Evolutionary conservation across 2,329 filamentous ascomycete genomes (phyloP).

Genomic region (Fusarium musae): DNA sequence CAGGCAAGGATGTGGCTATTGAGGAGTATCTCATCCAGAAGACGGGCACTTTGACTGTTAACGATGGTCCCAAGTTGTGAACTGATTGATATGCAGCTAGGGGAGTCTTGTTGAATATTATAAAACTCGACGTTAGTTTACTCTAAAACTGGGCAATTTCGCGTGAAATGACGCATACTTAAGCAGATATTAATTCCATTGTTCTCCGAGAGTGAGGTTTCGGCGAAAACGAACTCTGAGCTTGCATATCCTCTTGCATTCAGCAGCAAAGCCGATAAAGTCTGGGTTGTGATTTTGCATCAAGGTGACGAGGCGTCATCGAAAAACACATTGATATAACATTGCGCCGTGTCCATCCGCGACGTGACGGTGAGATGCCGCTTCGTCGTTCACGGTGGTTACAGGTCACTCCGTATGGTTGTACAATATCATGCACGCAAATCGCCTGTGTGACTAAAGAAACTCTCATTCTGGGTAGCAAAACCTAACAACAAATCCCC

Average conservation of each 20-base stretch:
- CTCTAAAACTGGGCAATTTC: too few relatives aligned
- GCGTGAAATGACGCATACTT: fast-evolving
- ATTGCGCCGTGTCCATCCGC: neutral
- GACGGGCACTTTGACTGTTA: conserved; percentile 37
- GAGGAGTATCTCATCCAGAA: conserved; percentile 57
- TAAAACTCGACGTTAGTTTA: neutral
- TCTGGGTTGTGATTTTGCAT: too few relatives aligned
- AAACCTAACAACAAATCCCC: neutral
- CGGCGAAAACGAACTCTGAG: fast-evolving
- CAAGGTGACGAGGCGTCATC: too few relatives aligned
- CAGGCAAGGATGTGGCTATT: conserved; percentile 56
- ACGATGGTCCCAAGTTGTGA: neutral
- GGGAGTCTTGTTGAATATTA: fast-evolving
- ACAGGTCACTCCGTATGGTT: fast-evolving
- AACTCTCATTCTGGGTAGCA: neutral
- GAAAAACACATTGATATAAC: too few relatives aligned
- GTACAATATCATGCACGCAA: fast-evolving
- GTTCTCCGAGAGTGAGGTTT: neutral
- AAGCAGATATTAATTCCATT: fast-evolving
- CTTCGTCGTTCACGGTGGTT: fast-evolving
- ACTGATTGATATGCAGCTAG: fast-evolving
- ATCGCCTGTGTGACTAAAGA: neutral
- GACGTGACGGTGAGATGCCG: neutral
- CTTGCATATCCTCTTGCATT: fast-evolving
- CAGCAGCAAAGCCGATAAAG: fast-evolving